Evolutionary conservation across 83 land plant genomes (phyloP).

Genomic region (Larix sibirica): DNA sequence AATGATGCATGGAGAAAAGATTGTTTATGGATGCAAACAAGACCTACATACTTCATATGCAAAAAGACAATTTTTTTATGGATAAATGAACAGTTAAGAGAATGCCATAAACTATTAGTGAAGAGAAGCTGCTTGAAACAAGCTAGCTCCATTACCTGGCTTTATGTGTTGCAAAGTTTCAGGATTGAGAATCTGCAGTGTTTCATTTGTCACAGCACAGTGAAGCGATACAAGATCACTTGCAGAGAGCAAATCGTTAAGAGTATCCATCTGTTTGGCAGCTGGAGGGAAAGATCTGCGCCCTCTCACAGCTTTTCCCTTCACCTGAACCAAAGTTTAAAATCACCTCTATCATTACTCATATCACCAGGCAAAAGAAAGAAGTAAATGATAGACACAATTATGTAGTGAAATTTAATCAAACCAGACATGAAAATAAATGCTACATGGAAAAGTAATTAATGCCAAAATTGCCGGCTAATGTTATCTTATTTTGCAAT

Average conservation of each 20-base stretch:
- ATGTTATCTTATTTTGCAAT: no score
- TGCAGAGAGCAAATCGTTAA: conserved; percentile 89
- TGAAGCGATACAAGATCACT: conserved; percentile 95
- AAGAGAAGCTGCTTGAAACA: background rate
- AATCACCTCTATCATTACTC: background rate
- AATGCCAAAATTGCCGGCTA: background rate
- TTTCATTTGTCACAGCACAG: conserved; percentile 89
- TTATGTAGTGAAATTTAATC: background rate
- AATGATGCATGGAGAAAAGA: background rate
- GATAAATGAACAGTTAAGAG: background rate
- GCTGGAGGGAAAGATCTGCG: conserved; percentile 74
- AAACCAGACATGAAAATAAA: background rate
- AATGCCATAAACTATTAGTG: background rate
- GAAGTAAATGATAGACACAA: background rate
- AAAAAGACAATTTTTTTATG: background rate
- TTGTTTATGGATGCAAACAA: background rate
- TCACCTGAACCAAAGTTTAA: conserved; percentile 29
- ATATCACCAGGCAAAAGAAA: background rate
- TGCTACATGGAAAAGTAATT: background rate
- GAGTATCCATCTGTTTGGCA: conserved; percentile 84
- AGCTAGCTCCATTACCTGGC: conserved; percentile 59
- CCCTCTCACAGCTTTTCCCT: conserved; percentile 40
- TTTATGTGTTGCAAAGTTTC: conserved; percentile 89
- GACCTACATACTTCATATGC: background rate
- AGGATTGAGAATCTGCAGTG: conserved; percentile 85